Evolutionary conservation across 1,284 basidiomycete species (phyloP), one percentile per base, ranked within the genome.

Genomic region (Ustilago vetiveriae): DNA sequence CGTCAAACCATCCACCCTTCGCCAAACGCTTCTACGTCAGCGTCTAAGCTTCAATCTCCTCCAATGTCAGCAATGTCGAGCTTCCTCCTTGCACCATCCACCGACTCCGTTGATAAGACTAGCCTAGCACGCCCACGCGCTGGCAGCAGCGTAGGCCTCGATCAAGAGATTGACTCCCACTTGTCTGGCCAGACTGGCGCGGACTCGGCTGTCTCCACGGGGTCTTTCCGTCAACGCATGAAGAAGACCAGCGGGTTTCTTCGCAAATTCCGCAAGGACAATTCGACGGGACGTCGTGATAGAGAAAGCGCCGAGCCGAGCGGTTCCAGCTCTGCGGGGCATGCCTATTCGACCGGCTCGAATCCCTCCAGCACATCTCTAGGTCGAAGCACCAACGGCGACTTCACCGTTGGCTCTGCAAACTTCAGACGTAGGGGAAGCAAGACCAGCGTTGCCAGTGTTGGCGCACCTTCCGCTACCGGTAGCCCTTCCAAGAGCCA

Each of bases 211-310:
- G 37, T 36, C 1, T 37, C 51, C 11, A 63, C 39, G 36, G 69
- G 56, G 23, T 41, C 57, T 6, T 75, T 78, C 45, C 67, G 63
- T 16, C 68, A 75, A 27, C 56, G 75, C 16, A 72, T 79, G 71
- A 79, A 79, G 40, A 79, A 79, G 56, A 79, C 76, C 2, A 75
- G 75, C 48, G 74, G 75, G 26, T 77, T 78, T 33, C 45, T 78
- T n/a, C 64, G 62, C 13, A 75, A 62, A 44, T 39, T 72, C 24
- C 57, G 69, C 3, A 69, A 65, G 11, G 68, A 63, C 30, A 45
- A 22, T 38, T 40, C 32, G 8, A 38, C 35, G 35, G 21, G 13
- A 14, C 36, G 66, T 51, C 42, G 54, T 32, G 46, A 56, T 14
- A 42, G 45, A 24, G 51, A 57, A 24, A 27, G 41, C 21, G 16